Base-by-base conservation (phyloP, 2,329 filamentous ascomycete species). In the Ophiostoma australiae region DNA sequence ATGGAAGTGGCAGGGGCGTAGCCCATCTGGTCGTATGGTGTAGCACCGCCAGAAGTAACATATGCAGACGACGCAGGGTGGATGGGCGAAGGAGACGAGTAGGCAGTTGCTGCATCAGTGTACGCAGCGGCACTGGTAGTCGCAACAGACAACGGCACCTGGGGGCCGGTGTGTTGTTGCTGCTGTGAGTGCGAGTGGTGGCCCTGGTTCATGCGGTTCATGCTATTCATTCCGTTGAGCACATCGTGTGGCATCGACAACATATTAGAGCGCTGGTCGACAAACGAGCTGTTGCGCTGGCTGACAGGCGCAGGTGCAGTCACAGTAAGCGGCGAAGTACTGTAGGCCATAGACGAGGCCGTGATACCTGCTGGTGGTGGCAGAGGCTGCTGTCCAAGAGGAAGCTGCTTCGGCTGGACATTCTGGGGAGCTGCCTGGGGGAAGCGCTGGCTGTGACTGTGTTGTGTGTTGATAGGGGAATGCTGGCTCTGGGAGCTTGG, bases 1-100 rank as follows among this genome's bases (percentile, higher is more conserved):
- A 88, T 82, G 4, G 90, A 85, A n/a, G 90, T 85, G 20, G 88
- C 87, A 15, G 89, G 85, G 61, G 89, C 87, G 78, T 95, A 96
- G 73, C 90, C 91, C 78, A 95, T 84, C 71, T 89, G 84, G 74
- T 94, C 91, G 80, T 94, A 96, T 10, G 89, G 37, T 4, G 68
- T 67, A 31, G n/a, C 66, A 31, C 66, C 39, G 3, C 66, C 66
- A 15, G 66, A 67, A 8, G 66, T 67, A 13, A 67, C 66, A 4
- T 67, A 67, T 10, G 35, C 68, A 23, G 48, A 41, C 7, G 68
- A 61, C 1, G 68, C 37, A 27, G 68, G 37, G 68, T 63, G 55
- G 8, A 58, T 69, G 11, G 48, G 87, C 74, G 86, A 87, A 72
- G 87, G 91, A 71, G 88, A 88, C 3, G 74, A 85, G 81, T 91